phyloP scores from a whole-genome alignment of 164 flowering plant species.

The Nelumbo lutea region DNA sequence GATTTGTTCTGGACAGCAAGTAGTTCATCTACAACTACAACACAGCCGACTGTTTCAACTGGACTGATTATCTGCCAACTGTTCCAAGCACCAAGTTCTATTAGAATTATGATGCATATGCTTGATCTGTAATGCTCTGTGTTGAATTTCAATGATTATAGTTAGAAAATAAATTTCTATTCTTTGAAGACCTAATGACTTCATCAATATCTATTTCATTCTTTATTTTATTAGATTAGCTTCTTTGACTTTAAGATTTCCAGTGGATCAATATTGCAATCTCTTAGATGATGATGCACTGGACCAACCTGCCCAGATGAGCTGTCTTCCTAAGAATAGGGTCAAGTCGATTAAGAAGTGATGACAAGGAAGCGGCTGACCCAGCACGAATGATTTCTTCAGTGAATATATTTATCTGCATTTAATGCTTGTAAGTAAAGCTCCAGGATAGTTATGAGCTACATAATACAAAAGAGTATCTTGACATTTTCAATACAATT shows the following conservation, averaged over 20 bases:
- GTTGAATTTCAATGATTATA: not conserved
- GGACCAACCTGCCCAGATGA: slow-evolving; percentile 75
- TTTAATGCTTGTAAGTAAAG: slow-evolving; percentile 7
- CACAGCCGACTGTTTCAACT: slow-evolving; percentile 82
- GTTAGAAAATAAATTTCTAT: not conserved
- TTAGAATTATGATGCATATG: slow-evolving; percentile 15
- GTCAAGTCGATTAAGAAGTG: slow-evolving; percentile 88
- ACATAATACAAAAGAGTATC: not conserved
- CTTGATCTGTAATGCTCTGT: not conserved
- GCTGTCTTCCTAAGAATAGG: slow-evolving; percentile 90
- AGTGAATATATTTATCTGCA: slow-evolving; percentile 86
- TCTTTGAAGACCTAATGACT: not conserved
- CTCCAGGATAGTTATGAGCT: slow-evolving; percentile 2
- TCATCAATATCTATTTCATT: not conserved
- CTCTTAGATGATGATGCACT: not conserved
- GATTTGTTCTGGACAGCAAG: slow-evolving; percentile 82
- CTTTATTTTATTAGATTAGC: not conserved
- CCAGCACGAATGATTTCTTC: slow-evolving; percentile 98
- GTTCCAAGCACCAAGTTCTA: slow-evolving; percentile 30
- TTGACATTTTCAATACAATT: not conserved
- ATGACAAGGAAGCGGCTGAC: slow-evolving; percentile 91
- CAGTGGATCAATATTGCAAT: slow-evolving; percentile 4
- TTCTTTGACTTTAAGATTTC: slow-evolving; percentile 1
- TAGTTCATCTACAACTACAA: slow-evolving; percentile 78
- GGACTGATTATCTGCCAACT: slow-evolving; percentile 99